Evolutionary conservation across 257 asterid genomes (phyloP).

Genomic region (Parsonsia alboflavescens): DNA sequence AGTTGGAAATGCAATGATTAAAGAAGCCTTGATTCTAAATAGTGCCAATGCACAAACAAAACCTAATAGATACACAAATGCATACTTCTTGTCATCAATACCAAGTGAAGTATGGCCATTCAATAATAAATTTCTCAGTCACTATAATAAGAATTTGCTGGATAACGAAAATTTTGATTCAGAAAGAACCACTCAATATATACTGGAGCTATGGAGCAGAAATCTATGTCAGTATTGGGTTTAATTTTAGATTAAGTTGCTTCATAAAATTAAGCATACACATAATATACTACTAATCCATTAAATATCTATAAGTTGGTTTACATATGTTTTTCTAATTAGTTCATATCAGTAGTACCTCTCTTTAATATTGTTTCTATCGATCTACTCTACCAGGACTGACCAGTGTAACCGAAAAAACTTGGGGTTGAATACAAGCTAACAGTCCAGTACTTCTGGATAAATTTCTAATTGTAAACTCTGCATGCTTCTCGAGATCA

Average conservation of each 20-base stretch:
- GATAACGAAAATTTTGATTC: not conserved
- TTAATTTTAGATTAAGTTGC: not conserved
- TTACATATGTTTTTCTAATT: not conserved
- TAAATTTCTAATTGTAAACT: conserved; percentile 28
- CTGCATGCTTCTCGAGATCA: conserved; percentile 36
- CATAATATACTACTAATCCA: not conserved
- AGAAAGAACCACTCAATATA: not conserved
- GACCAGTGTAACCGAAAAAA: conserved; percentile 24
- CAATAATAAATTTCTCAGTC: too few species aligned
- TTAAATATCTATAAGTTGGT: not conserved
- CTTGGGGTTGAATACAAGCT: conserved; percentile 7
- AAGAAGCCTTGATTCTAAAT: conserved; percentile 67
- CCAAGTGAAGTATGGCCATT: too few species aligned
- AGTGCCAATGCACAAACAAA: conserved; percentile 80
- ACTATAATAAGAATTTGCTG: not conserved
- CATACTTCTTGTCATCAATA: conserved; percentile 57
- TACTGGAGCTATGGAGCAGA: not conserved
- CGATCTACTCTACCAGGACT: conserved; percentile 35
- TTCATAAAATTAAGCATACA: not conserved
- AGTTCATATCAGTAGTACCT: not conserved
- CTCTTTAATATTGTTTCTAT: not conserved
- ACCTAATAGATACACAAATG: conserved; percentile 69
- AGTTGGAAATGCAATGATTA: conserved; percentile 71
- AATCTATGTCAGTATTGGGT: not conserved
- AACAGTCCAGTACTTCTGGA: conserved; percentile 6